phyloP scores from a whole-genome alignment of 2,329 filamentous ascomycete genomes.

The Cryoendolithus antarcticus region DNA sequence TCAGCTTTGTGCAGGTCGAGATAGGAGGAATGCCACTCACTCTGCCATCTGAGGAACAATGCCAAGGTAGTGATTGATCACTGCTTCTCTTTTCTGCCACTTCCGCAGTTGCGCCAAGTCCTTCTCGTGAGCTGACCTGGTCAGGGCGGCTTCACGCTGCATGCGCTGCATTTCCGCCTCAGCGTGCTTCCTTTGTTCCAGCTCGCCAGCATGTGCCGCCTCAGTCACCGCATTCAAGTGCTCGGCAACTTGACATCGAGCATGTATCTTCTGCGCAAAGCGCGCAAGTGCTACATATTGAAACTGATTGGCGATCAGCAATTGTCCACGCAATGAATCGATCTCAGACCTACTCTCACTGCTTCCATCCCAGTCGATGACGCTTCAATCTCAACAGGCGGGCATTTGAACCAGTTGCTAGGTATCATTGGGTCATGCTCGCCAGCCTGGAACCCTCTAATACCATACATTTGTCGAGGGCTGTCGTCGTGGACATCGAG shows the following conservation, averaged over 20 bases:
- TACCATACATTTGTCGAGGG: constrained; percentile 29
- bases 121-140: constrained; percentile 12
- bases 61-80: constrained; percentile 25
- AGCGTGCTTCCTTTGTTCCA: constrained; percentile 12
- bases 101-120: constrained; percentile 16
- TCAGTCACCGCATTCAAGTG: constrained; percentile 12
- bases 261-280: constrained; percentile 18
- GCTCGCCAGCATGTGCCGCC: constrained; percentile 14
- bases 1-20: not conserved
- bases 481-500: constrained; percentile 20
- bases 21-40: constrained; percentile 11
- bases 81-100: constrained; percentile 21
- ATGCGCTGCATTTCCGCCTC: constrained; percentile 11
- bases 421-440: constrained; percentile 34
- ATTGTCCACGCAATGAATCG: not conserved
- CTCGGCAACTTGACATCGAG: constrained; percentile 13
- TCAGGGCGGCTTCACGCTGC: constrained; percentile 3
- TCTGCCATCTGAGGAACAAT: constrained; percentile 22
- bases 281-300: constrained; percentile 32
- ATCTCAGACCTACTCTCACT: constrained; percentile 24
- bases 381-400: constrained; percentile 30
- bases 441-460: constrained; percentile 30
- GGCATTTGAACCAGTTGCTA: constrained; percentile 29
- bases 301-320: constrained; percentile 25
- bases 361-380: constrained; percentile 28